Evolutionary conservation across 225 moss, liverwort and hornwort species (phyloP).

Genomic region (Polytrichum formosum): DNA sequence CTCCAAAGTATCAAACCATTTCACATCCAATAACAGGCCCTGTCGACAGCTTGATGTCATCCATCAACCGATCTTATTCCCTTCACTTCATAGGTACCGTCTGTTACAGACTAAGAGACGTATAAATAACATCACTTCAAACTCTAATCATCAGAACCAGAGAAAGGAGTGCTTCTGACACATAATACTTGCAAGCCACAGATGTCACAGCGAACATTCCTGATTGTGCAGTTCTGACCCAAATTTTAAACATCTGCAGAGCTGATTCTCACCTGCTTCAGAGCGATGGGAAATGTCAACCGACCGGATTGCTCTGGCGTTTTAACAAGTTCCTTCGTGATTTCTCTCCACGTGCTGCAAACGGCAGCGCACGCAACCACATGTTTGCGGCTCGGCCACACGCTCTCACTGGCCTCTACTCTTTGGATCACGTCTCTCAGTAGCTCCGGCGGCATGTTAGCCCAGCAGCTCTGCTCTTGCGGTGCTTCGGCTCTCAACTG

Average conservation of each 20-base stretch:
- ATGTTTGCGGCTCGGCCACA: constrained; percentile 55
- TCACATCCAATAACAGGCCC: too few species aligned
- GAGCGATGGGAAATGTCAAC: constrained; percentile 61
- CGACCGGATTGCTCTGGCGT: constrained; percentile 66
- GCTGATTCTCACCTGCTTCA: constrained; percentile 44
- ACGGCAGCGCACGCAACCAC: constrained; percentile 61
- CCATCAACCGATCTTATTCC: too few species aligned
- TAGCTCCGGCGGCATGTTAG: constrained; percentile 68
- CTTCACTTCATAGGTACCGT: too few species aligned
- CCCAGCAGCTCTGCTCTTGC: constrained; percentile 64
- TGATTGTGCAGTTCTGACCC: background rate
- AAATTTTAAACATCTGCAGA: background rate
- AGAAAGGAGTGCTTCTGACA: too few species aligned
- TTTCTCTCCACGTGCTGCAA: constrained; percentile 67
- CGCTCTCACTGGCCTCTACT: constrained; percentile 60
- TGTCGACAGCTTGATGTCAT: too few species aligned
- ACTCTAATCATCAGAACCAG: too few species aligned
- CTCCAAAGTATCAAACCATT: too few species aligned
- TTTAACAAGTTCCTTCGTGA: constrained; percentile 65
- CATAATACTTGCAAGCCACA: too few species aligned
- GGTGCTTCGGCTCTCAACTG: constrained; percentile 37
- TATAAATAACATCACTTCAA: too few species aligned
- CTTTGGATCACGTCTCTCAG: constrained; percentile 62
- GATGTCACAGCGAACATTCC: background rate
- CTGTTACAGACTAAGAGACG: too few species aligned